These are phyloP conservation scores for Colletotrichum sp. DNA, from an alignment of 2,329 filamentous ascomycete species.

Conservation along the genomic window DNA sequence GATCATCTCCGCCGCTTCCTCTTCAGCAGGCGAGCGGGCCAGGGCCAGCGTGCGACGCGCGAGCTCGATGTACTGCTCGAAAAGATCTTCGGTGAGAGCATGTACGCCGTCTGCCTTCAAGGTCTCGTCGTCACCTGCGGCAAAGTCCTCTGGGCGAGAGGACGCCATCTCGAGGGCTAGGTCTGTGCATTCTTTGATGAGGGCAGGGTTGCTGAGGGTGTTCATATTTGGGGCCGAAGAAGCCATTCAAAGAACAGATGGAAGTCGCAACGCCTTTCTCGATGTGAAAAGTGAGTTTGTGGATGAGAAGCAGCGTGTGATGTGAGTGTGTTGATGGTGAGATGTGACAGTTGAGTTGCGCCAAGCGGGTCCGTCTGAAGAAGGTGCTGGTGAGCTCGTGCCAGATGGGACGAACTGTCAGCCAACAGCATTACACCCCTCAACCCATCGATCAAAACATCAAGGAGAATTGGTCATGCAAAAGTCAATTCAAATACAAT, in stretches of 20 bases:
- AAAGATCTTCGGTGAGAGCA: not conserved
- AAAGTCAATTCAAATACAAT: not conserved
- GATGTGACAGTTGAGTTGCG: not conserved
- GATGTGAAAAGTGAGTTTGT: not conserved
- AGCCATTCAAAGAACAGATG: fast-evolving
- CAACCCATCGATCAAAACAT: not conserved
- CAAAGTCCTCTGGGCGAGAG: not conserved
- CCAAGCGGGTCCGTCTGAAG: constrained; percentile 13
- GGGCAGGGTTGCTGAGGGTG: not conserved
- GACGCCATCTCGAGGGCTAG: not conserved
- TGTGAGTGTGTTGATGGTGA: not conserved
- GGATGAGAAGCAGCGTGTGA: not conserved
- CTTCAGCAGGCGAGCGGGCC: not conserved
- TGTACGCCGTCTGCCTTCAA: not conserved
- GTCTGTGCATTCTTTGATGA: not conserved
- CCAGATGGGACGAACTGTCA: not conserved
- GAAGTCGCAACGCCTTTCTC: fast-evolving
- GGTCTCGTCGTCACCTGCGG: not conserved
- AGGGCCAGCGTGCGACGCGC: not conserved
- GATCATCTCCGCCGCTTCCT: not conserved
- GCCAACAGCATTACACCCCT: not conserved
- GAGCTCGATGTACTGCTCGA: not conserved
- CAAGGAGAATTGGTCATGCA: not conserved
- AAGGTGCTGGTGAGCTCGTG: not conserved
- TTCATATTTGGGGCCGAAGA: not conserved